These are phyloP conservation scores for Brassica juncea DNA, from an alignment of 345 rosid species.

Conservation along the genomic window DNA sequence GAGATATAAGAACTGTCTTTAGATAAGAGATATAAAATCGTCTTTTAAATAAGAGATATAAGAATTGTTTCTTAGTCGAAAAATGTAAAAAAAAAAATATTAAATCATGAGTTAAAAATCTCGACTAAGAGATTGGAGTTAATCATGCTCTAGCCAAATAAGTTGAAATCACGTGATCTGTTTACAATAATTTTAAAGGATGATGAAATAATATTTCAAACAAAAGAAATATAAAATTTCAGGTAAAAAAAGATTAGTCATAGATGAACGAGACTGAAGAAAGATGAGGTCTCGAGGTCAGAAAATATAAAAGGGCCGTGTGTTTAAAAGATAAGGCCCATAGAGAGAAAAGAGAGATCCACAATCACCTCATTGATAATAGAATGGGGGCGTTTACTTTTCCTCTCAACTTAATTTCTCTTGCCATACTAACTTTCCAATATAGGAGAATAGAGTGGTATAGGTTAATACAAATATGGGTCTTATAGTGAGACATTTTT, in stretches of 20 bases:
- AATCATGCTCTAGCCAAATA: too few relatives aligned
- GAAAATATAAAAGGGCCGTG: neutral
- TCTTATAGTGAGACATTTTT: neutral
- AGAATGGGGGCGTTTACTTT: neutral
- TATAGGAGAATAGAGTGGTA: neutral
- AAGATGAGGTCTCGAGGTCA: too few relatives aligned
- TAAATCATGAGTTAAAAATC: too few relatives aligned
- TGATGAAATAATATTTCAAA: neutral
- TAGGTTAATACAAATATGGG: neutral
- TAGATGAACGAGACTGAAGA: neutral
- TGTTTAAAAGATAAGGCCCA: neutral
- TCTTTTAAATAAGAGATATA: too few relatives aligned
- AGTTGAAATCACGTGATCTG: too few relatives aligned
- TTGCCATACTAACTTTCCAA: neutral
- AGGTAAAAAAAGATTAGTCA: neutral
- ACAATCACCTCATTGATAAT: neutral
- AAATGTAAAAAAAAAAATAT: too few relatives aligned
- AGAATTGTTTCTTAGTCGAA: too few relatives aligned
- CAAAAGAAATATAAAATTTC: neutral
- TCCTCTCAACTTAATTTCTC: constrained; percentile 10
- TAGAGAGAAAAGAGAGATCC: neutral
- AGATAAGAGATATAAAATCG: too few relatives aligned
- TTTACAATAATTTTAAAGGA: neutral
- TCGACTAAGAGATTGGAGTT: too few relatives aligned
- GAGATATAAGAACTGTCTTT: too few relatives aligned